phyloP scores from a whole-genome alignment of 345 rosid genomes.

The Syzygium jambos region DNA sequence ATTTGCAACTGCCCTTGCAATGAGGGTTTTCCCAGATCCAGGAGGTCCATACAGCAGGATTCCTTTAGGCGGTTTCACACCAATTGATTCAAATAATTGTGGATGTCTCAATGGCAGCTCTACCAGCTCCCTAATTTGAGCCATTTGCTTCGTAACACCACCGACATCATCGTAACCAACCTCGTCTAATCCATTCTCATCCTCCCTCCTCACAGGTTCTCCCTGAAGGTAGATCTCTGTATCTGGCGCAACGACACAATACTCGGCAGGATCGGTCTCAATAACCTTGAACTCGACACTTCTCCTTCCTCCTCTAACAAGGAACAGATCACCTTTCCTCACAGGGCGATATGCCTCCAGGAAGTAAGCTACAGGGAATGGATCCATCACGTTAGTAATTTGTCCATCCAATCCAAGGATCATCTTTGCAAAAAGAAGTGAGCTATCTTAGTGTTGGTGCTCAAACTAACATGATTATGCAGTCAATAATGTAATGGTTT shows the following conservation, averaged over 20 bases:
- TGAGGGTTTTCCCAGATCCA: constrained; percentile 80
- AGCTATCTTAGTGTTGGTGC: not conserved
- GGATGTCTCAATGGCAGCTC: constrained; percentile 96
- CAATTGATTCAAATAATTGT: constrained; percentile 85
- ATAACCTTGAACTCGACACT: constrained; percentile 86
- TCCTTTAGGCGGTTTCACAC: constrained; percentile 93
- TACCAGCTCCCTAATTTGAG: constrained; percentile 89
- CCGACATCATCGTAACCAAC: constrained; percentile 98
- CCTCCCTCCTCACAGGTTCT: constrained; percentile 85
- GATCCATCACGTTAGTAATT: not conserved
- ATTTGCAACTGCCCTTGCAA: constrained; percentile 96
- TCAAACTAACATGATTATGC: not conserved
- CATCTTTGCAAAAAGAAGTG: not conserved
- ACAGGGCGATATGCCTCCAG: constrained; percentile 93
- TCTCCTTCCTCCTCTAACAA: constrained; percentile 92
- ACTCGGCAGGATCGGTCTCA: constrained; percentile 76
- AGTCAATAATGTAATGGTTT: not conserved
- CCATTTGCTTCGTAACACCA: constrained; percentile 97
- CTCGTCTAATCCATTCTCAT: constrained; percentile 81
- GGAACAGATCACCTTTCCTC: constrained; percentile 90
- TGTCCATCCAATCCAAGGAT: constrained; percentile 3
- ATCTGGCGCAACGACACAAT: constrained; percentile 93
- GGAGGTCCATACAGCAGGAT: constrained; percentile 83
- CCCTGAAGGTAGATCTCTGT: constrained; percentile 96
- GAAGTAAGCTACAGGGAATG: constrained; percentile 64